Conservation (phyloP, 139 green algal genomes). For the Coelastrella sp. region DNA sequence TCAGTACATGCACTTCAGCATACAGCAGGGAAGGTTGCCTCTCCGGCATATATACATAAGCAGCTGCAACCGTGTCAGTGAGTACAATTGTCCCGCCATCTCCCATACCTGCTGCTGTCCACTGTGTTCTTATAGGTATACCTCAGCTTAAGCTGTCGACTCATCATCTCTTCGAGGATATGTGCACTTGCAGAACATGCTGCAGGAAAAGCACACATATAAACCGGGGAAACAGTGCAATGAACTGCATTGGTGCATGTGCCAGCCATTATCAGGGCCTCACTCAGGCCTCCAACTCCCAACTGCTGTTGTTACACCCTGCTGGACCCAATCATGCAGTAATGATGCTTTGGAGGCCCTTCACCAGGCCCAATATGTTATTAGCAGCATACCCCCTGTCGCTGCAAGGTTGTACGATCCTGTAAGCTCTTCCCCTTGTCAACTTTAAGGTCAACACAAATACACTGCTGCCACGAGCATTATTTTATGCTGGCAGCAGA, state of each 20-base stretch:
- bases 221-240: no score
- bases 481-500: background rate
- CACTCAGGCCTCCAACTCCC: background rate
- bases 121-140: no score
- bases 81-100: no score
- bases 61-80: no score
- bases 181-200: no score
- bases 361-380: background rate
- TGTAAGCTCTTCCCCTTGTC: background rate
- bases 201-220: no score
- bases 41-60: no score
- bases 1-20: background rate
- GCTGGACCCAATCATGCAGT: background rate
- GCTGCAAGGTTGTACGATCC: constrained; percentile 43
- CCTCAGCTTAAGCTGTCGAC: no score
- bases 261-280: background rate
- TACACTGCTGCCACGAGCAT: background rate
- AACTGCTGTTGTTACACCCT: background rate
- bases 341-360: background rate
- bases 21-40: no score
- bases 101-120: no score
- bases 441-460: background rate
- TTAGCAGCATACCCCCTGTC: constrained; percentile 40
- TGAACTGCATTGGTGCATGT: background rate
- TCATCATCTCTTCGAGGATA: no score